A percentile compares a stretch with the other conserved stretches of the same genome.
These are phyloP conservation scores for Sporothrix pallida DNA, from an alignment of 2,329 filamentous ascomycete species.

Conservation along the genomic window DNA sequence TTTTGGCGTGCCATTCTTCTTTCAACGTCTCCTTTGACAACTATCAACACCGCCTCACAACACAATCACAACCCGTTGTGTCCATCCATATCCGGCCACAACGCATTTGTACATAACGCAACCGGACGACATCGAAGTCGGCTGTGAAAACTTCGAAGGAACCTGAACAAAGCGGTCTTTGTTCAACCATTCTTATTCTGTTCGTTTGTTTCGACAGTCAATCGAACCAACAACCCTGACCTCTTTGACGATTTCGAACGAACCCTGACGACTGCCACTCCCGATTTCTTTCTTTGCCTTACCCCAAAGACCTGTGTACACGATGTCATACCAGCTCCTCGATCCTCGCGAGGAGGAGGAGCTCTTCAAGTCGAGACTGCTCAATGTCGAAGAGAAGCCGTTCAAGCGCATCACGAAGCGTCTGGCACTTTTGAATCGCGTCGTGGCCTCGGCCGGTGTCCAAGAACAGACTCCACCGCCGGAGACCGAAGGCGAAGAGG, in stretches of 20 bases:
- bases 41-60: background rate
- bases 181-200: too few relatives aligned
- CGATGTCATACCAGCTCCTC: conserved; percentile 64
- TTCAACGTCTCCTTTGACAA: background rate
- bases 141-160: background rate
- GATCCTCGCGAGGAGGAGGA: conserved; percentile 79
- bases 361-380: conserved; percentile 83
- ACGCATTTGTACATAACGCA: background rate
- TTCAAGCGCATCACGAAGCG: conserved; percentile 89
- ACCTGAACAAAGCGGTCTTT: background rate
- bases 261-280: too few relatives aligned
- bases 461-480: conserved; percentile 71
- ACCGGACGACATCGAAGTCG: background rate
- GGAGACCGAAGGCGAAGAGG: conserved; percentile 48
- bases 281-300: too few relatives aligned
- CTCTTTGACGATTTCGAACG: background rate
- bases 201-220: too few relatives aligned
- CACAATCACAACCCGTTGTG: background rate
- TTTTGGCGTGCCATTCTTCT: background rate
- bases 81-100: background rate
- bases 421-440: conserved; percentile 70
- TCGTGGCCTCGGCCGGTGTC: conserved; percentile 56
- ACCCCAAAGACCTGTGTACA: background rate
- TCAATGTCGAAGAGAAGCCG: conserved; percentile 89
- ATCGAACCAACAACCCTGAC: too few relatives aligned